Conservation (phyloP, 371 early-diverging fungal species). For the Mortierella sp. region DNA sequence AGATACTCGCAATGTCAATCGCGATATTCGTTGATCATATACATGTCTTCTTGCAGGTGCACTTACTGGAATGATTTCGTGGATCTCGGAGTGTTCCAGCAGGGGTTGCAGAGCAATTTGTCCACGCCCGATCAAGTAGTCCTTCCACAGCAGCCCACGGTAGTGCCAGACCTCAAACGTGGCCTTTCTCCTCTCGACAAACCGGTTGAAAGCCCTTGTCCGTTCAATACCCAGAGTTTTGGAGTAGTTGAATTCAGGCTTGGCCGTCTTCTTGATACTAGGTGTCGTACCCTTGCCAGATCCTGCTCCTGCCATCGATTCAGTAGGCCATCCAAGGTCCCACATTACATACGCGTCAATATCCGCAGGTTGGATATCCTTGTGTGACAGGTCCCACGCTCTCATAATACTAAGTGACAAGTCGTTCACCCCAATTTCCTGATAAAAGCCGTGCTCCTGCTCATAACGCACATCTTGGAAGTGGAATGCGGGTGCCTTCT, state of each 20-base stretch:
- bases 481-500: slow-evolving; percentile 67
- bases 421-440: slow-evolving; percentile 75
- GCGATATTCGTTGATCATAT: not conserved
- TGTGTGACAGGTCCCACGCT: slow-evolving; percentile 68
- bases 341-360: slow-evolving; percentile 78
- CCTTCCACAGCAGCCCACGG: slow-evolving; percentile 70
- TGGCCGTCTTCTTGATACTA: slow-evolving; percentile 56
- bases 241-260: slow-evolving; percentile 69
- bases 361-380: slow-evolving; percentile 66
- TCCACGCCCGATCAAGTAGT: slow-evolving; percentile 74
- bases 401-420: slow-evolving; percentile 72
- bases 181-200: slow-evolving; percentile 77
- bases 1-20: not conserved
- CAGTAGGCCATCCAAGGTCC: slow-evolving; percentile 85
- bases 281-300: slow-evolving; percentile 79
- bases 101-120: slow-evolving; percentile 70
- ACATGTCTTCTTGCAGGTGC: not conserved
- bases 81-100: slow-evolving; percentile 74
- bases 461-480: slow-evolving; percentile 74
- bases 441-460: slow-evolving; percentile 65
- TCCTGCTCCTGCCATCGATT: slow-evolving; percentile 65
- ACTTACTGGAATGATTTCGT: slow-evolving; percentile 77
- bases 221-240: slow-evolving; percentile 74
- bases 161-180: slow-evolving; percentile 82
- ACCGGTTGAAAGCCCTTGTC: slow-evolving; percentile 71